Base-by-base conservation (phyloP, 352 stramenopile species). In the Blastocystis sp. region DNA sequence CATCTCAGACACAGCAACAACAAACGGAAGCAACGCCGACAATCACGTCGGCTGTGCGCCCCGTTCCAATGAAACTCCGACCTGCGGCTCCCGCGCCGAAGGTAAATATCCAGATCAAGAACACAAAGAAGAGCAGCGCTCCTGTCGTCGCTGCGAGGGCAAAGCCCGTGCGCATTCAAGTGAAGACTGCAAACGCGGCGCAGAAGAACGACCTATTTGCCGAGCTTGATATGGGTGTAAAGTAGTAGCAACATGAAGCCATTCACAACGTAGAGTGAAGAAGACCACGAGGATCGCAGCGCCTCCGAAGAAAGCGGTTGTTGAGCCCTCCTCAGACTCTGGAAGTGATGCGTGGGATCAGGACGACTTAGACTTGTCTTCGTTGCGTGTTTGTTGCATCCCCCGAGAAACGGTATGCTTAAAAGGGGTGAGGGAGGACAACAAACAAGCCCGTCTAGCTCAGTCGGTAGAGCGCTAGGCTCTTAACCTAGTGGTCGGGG, bases 381-480 rank as follows among this genome's bases (percentile, higher is more conserved):
- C 39, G n/a, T 45, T 21, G 33, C 2, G 33, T 85, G 74, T 85
- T 69, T 69, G 50, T 67, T 85, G 2, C 2, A 69, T 50, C 35
- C 3, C 55, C n/a, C 24, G 51, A n/a, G n/a, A n/a, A n/a, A n/a
- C n/a, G n/a, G n/a, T n/a, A n/a, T n/a, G n/a, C n/a, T n/a, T n/a
- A n/a, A n/a, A n/a, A n/a, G n/a, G n/a, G n/a, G n/a, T n/a, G n/a
- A 35, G 2, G 29, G 12, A 26, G 35, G 3, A 69, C 0, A 29
- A 16, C 24, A 29, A 37, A 45, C 13, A 70, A 85, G 74, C 74
- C 74, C 74, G 74, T 85, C 74, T 81, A 81, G 71, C 71, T 81
- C 71, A 81, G 71, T 81, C 71, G 71, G 71, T 81, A 81, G 71
- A 81, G 71, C 71, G 71, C 71, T 50, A 81, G 71, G 71, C 71